Evolutionary conservation across 768 basidiomycete species (phyloP), one percentile per base, ranked within the genome.

Genomic region (Boletus sensibilis): DNA sequence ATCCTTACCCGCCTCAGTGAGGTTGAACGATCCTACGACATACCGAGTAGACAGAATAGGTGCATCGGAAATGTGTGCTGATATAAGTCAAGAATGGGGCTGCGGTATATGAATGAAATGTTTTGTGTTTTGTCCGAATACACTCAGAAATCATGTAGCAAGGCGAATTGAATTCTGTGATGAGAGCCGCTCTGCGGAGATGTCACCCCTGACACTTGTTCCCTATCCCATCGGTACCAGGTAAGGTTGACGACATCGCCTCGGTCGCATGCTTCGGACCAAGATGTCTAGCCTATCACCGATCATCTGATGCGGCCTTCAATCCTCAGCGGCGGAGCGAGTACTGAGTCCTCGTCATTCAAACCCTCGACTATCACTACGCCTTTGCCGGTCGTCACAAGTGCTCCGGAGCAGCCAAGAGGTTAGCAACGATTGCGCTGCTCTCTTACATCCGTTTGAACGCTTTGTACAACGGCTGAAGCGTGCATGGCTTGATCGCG

Each of bases 381-480:
- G 20, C 31, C 49, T 51, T 68, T 35, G 27, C 27, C 27, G 55
- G 47, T 41, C 58, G 61, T 31, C 63, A 53, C 23, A 45, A 1
- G 13, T 27, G 48, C 29, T 76, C 76, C 4, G 74, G 64, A 0
- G 68, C 57, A 16, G 67, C 53, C 54, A 82, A 55, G 43, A 80
- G 64, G 55, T 75, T 79, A 38, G 72, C 81, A 4, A 81, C 83
- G 14, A 83, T 79, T 27, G 74, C 76, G 10, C 82, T 81, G 58
- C 81, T 82, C 49, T 84, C 84, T 63, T 85, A 82, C 45, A 77
- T 76, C 11, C 80, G 74, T 59, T 81, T 78, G 14, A 81, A 68
- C 57, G 75, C 72, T 20, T 84, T 84, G 53, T 82, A 85, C 21
- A 79, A 59, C 21, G 64, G 56, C 62, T 82, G 75, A 7, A 84